These are phyloP conservation scores for Penicillium sp. DNA, from an alignment of 2,329 filamentous ascomycete species.

Conservation along the genomic window DNA sequence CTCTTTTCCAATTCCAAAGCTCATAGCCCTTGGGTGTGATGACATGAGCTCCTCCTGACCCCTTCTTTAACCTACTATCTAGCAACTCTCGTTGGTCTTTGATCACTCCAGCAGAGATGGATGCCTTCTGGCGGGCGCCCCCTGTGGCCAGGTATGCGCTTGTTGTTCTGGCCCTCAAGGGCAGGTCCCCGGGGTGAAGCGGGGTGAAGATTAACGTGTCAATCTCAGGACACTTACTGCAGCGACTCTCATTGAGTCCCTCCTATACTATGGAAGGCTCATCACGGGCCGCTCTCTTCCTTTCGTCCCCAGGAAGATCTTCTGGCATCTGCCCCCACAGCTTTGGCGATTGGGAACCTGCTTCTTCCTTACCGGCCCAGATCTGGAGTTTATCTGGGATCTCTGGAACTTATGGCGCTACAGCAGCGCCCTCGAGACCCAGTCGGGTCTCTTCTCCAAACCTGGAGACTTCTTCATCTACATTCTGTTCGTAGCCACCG, in stretches of 20 bases:
- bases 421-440: conserved; percentile 70
- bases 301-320: conserved; percentile 44
- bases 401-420: conserved; percentile 81
- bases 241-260: conserved; percentile 63
- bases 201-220: conserved; percentile 29
- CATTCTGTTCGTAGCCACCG: conserved; percentile 68
- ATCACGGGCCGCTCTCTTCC: conserved; percentile 55
- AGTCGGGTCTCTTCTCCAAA: conserved; percentile 69
- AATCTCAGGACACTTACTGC: conserved; percentile 66
- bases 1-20: conserved; percentile 1
- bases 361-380: conserved; percentile 60
- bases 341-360: conserved; percentile 61
- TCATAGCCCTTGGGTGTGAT: conserved; percentile 14
- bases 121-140: conserved; percentile 66
- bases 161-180: conserved; percentile 4
- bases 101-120: conserved; percentile 45
- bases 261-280: conserved; percentile 61
- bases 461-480: conserved; percentile 83
- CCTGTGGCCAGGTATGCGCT: conserved; percentile 64
- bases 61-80: conserved; percentile 11
- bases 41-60: conserved; percentile 7
- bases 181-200: not conserved
- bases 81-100: conserved; percentile 13
- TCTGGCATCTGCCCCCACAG: conserved; percentile 63
- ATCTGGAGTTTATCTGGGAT: conserved; percentile 66